phyloP scores from a whole-genome alignment of 2,329 filamentous ascomycete genomes.

The Fulvia fulva region DNA sequence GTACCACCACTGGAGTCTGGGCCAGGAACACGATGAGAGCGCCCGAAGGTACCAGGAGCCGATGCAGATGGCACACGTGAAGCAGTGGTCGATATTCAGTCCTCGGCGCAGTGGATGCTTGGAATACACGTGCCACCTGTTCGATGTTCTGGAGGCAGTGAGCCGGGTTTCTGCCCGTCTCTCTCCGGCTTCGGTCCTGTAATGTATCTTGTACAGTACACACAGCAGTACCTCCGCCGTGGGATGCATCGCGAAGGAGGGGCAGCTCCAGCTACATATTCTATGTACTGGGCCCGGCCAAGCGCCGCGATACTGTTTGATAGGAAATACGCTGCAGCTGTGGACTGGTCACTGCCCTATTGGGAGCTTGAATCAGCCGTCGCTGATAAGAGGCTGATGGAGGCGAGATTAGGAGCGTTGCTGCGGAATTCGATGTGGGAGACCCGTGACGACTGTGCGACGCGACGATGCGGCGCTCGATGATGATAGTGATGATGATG shows the following conservation, averaged over 20 bases:
- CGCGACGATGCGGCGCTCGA: not conserved
- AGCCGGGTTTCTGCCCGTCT: not conserved
- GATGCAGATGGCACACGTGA: not conserved
- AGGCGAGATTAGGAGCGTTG: not conserved
- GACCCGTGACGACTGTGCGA: not conserved
- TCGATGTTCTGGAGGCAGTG: not conserved
- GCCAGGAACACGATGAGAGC: not conserved
- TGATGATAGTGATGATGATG: too few relatives aligned
- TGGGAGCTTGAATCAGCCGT: not conserved
- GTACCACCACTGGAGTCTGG: not conserved
- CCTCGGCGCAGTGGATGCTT: not conserved
- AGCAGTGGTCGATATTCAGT: not conserved
- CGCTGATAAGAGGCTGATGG: conserved; percentile 1
- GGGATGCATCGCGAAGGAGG: conserved; percentile 2
- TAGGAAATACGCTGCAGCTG: conserved; percentile 1
- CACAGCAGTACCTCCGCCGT: not conserved
- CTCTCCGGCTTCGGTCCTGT: conserved; percentile 7
- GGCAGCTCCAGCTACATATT: not conserved
- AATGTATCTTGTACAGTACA: not conserved
- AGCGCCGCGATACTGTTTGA: not conserved
- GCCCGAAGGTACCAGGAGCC: not conserved
- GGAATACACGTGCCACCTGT: not conserved
- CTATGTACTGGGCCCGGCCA: conserved; percentile 1
- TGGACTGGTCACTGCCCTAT: not conserved
- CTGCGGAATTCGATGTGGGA: not conserved